Evolutionary conservation across 2,329 filamentous ascomycete genomes (phyloP), one percentile per base, ranked within the genome.

Genomic region (Microthyrium microscopicum): DNA sequence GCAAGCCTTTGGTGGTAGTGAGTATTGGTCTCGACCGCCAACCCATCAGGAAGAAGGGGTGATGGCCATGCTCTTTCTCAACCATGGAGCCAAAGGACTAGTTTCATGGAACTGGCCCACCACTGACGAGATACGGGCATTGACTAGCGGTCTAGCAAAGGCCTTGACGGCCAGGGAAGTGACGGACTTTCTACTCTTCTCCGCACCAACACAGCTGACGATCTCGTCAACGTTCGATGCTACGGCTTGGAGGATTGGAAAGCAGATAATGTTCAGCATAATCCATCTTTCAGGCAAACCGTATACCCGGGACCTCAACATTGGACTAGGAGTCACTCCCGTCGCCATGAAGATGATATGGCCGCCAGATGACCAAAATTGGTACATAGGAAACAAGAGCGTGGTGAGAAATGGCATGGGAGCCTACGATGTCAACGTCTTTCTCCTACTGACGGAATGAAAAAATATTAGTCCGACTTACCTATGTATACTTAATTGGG

Each of bases 71-170:
- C 40, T 67, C 9, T 52, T 51, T 29, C 41, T 67, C 29, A 66
- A 65, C 39, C 62, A 66, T 40, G 55, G 58, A 29, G 63, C 60
- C 0, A 67, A 62, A 41, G 64, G 58, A 0, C 51, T 67, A 25
- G 57, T 62, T 20, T 55, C 52, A 41, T 68, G 65, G 65, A 45
- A 51, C 12, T 67, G 57, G 39, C 63, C 63, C 1, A 57, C 57
- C 4, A 48, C 41, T 9, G 26, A 38, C 2, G 53, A 52, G 21
- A 43, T 58, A 15, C 46, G 40, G 25, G 41, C 39, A 20, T 48
- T 48, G 19, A 64, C 50, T 29, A 49, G 48, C 6, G 28, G 36
- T 9, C 40, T 68, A 35, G 59, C 57, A 8, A 53, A 45, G 13
- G 48, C 61, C 1, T 44, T 65, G 6, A 53, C 55, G 11, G 41